These are phyloP conservation scores for Citrus unshiu DNA, from an alignment of 345 rosid species.

Conservation along the genomic window DNA sequence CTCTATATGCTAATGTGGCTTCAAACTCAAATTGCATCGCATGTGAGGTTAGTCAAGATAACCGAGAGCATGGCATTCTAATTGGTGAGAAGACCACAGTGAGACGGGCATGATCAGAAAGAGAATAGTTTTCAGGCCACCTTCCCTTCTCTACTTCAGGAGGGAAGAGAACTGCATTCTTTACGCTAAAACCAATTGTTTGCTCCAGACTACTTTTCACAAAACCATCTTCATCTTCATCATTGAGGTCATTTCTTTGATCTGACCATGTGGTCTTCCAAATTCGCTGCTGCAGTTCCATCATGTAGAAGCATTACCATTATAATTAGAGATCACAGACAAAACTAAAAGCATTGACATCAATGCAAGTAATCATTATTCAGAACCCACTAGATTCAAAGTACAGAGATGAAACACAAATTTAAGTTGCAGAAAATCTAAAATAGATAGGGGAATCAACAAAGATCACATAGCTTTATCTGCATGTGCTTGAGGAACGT, in stretches of 20 bases:
- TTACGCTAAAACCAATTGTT: slow-evolving; percentile 60
- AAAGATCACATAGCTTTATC: background rate
- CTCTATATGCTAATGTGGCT: background rate
- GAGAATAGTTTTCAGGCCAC: slow-evolving; percentile 76
- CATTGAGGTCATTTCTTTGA: slow-evolving; percentile 33
- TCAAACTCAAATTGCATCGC: background rate
- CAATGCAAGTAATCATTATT: background rate
- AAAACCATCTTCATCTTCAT: slow-evolving; percentile 22
- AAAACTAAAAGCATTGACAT: background rate
- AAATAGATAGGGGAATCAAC: background rate
- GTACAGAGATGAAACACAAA: background rate
- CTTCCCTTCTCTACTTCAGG: slow-evolving; percentile 71
- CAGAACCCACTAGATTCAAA: background rate
- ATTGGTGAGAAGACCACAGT: slow-evolving; percentile 72
- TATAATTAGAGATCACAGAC: background rate
- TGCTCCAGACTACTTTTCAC: slow-evolving; percentile 41
- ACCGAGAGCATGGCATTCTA: slow-evolving; percentile 50
- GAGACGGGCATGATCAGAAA: slow-evolving; percentile 75
- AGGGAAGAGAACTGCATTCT: slow-evolving; percentile 72
- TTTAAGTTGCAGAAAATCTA: background rate
- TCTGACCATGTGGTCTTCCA: slow-evolving; percentile 66
- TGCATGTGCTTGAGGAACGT: background rate
- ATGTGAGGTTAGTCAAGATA: slow-evolving; percentile 22
- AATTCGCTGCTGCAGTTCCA: slow-evolving; percentile 64
- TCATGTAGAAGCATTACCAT: background rate